Conservation (phyloP, 805 yeast genomes). For the Candida odintsovae region DNA sequence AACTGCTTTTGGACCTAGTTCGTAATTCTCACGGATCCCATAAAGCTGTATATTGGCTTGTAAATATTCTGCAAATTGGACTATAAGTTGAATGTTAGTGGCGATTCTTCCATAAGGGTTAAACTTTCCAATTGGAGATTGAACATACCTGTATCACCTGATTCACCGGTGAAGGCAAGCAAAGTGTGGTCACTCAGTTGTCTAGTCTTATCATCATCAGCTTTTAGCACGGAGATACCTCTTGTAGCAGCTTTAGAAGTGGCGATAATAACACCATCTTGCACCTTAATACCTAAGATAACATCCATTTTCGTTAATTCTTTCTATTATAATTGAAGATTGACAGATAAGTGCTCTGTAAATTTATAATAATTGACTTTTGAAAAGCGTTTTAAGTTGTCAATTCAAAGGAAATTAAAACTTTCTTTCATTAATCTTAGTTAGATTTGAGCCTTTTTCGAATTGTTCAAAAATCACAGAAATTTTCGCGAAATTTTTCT, state of each 20-base stretch:
- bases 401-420: too few relatives aligned
- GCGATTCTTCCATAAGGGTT: conserved; percentile 1
- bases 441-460: not conserved
- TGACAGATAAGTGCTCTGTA: not conserved
- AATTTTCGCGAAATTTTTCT: not conserved
- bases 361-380: not conserved
- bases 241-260: conserved; percentile 94
- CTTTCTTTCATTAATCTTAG: too few relatives aligned
- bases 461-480: not conserved
- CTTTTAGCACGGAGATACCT: conserved; percentile 78
- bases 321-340: not conserved
- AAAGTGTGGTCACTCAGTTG: conserved; percentile 67
- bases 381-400: not conserved
- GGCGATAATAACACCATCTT: conserved; percentile 79
- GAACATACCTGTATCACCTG: conserved; percentile 73
- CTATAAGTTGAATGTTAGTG: conserved; percentile 24
- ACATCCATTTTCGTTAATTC: conserved; percentile 62
- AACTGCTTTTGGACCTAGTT: conserved; percentile 78
- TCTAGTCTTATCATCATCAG: conserved; percentile 76
- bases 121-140: not conserved
- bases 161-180: conserved; percentile 90
- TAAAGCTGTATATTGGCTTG: conserved; percentile 89
- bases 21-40: conserved; percentile 78
- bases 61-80: conserved; percentile 89
- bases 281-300: conserved; percentile 76